Base-by-base conservation (phyloP, 176 grass and related monocot genomes). In the Ananas comosus region DNA sequence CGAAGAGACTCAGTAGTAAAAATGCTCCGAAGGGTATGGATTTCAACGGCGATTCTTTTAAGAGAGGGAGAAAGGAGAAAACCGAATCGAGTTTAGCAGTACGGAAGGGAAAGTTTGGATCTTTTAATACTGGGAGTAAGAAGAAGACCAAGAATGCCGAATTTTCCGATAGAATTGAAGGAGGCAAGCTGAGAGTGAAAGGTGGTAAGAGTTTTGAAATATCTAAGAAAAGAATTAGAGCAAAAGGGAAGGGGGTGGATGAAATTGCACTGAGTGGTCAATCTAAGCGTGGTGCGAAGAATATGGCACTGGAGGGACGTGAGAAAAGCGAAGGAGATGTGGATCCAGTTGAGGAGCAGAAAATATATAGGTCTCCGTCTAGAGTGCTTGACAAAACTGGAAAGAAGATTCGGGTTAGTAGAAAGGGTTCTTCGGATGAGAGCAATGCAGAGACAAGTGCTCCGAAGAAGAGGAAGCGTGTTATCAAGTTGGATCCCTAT, bases 401-500 rank as follows among this genome's bases (percentile, higher is more conserved):
- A 70, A 97, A 87, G 80, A 97, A 92, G 77, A 72, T 90, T 24
- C 76, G 85, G 74, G 70, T 85, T 57, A 74, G 54, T 67, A 85
- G 74, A 66, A 97, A 83, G 77, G 71, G 79, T 80, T 76, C 76
- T 47, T 67, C 50, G 72, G 74, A 64, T 76, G 83, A 72, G 0
- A 65, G 33, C 33, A 42, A 58, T 74, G 83, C 74, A 48, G 86
- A 85, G 81, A 58, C 72, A 69, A 11, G 57, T 64, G 78, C 72
- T 58, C 84, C 79, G 13, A 86, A 87, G 64, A 90, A 85, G 81
- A 92, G 77, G 79, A 92, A 92, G 59, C 73, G 88, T 11, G 72
- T 71, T 10, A 96, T 96, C 69, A 96, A 87, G 61, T 78, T 96
- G 33, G 86, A 92, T 83, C 89, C 70, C 21, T 85, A 87, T 66